These are phyloP conservation scores for Hypoxylon sp. DNA, from an alignment of 2,329 filamentous ascomycete species.

Conservation along the genomic window DNA sequence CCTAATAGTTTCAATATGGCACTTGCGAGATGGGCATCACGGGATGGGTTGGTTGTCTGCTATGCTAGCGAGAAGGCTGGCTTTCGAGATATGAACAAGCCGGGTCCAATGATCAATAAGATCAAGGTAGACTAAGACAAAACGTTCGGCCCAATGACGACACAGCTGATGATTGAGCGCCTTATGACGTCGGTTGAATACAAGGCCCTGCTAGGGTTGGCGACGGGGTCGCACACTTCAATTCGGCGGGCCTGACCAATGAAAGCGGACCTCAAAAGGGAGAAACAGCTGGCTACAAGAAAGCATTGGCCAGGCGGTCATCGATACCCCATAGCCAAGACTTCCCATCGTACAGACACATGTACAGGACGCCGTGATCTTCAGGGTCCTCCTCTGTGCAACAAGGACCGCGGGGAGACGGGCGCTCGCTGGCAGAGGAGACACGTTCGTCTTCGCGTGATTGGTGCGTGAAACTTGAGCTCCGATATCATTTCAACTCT, in stretches of 20 bases:
- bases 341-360: conserved; percentile 39
- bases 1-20: conserved; percentile 28
- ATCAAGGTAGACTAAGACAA: conserved; percentile 17
- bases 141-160: conserved; percentile 40
- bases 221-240: conserved; percentile 27
- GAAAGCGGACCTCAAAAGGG: conserved; percentile 23
- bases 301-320: conserved; percentile 35
- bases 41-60: conserved; percentile 20
- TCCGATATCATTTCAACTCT: conserved; percentile 16
- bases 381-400: conserved; percentile 43
- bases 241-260: conserved; percentile 34
- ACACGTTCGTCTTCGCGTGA: conserved; percentile 28
- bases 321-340: conserved; percentile 32
- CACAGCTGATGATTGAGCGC: conserved; percentile 36
- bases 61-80: conserved; percentile 29
- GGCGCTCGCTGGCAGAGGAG: conserved; percentile 24
- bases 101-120: conserved; percentile 33
- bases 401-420: conserved; percentile 35
- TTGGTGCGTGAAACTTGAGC: conserved; percentile 28
- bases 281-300: conserved; percentile 33
- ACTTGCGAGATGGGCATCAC: conserved; percentile 30
- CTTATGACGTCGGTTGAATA: conserved; percentile 41
- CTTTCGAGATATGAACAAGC: conserved; percentile 22
- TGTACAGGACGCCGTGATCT: conserved; percentile 39
- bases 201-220: conserved; percentile 33